These are phyloP conservation scores for Boletus subcaerulescens DNA, from an alignment of 768 basidiomycete genomes.

Conservation along the genomic window DNA sequence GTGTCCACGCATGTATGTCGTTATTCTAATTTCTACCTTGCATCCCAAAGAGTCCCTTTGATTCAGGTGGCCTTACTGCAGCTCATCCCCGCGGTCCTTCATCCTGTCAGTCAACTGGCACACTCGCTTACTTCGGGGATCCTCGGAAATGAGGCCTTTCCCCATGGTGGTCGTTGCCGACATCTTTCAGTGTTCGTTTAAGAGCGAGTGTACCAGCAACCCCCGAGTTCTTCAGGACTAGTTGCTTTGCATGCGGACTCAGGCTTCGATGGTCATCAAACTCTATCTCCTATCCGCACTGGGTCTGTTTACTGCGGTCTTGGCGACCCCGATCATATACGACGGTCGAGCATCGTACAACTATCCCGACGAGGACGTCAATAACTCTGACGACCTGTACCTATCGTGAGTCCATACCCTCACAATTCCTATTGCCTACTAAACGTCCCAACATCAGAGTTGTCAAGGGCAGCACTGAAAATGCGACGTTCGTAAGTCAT, in stretches of 20 bases:
- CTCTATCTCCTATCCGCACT: neutral
- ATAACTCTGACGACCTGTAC: constrained; percentile 49
- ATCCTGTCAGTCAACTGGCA: too few relatives aligned
- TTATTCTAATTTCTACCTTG: too few relatives aligned
- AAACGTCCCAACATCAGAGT: constrained; percentile 33
- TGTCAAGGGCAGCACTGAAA: constrained; percentile 47
- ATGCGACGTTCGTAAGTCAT: constrained; percentile 44
- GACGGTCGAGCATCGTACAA: constrained; percentile 53
- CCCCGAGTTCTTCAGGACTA: too few relatives aligned
- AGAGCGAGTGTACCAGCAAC: too few relatives aligned
- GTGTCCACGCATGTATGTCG: too few relatives aligned
- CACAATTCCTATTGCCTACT: neutral
- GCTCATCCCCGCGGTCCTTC: too few relatives aligned
- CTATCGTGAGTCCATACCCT: constrained; percentile 44
- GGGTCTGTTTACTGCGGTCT: neutral
- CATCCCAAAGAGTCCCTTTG: too few relatives aligned
- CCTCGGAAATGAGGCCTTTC: too few relatives aligned
- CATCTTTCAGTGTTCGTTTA: too few relatives aligned
- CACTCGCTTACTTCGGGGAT: too few relatives aligned
- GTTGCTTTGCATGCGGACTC: neutral
- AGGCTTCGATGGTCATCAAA: neutral
- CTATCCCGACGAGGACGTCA: constrained; percentile 41
- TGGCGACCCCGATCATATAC: constrained; percentile 40
- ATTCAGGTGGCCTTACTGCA: too few relatives aligned
- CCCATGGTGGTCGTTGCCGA: too few relatives aligned